Percentiles rank a stretch among this genome's conserved stretches.
These are phyloP conservation scores for Boletus rufocinnamomeus DNA, from an alignment of 768 basidiomycete genomes.

Conservation along the genomic window DNA sequence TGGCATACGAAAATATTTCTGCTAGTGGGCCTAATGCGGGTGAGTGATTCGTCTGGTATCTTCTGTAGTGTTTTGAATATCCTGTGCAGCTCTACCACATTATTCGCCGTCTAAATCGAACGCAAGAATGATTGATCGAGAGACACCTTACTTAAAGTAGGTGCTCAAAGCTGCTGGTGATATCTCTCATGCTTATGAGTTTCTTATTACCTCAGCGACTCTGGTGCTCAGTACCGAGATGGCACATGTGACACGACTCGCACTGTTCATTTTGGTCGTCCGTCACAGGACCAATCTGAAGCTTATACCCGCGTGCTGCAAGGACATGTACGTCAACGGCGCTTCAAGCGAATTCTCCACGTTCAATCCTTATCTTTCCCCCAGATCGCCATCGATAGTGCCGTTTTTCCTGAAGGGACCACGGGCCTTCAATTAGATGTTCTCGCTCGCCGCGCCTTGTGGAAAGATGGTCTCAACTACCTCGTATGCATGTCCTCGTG, in stretches of 20 bases:
- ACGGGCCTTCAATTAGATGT: conserved; percentile 83
- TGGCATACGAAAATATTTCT: conserved; percentile 88
- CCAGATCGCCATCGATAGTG: conserved; percentile 88
- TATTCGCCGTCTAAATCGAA: conserved; percentile 75
- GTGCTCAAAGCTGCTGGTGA: conserved; percentile 28
- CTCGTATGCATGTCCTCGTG: conserved; percentile 46
- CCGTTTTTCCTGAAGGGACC: conserved; percentile 89
- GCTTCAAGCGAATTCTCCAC: conserved; percentile 17
- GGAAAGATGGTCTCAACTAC: conserved; percentile 85
- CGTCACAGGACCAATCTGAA: conserved; percentile 80
- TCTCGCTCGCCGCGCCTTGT: conserved; percentile 84
- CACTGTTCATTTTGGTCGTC: conserved; percentile 85
- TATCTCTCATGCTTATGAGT: conserved; percentile 18
- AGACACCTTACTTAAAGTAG: conserved; percentile 88
- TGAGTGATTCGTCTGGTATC: conserved; percentile 28
- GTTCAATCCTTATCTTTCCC: conserved; percentile 22
- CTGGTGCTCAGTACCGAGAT: conserved; percentile 87
- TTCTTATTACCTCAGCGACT: conserved; percentile 60
- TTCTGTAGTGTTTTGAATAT: conserved; percentile 2
- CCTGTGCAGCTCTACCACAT: conserved; percentile 75
- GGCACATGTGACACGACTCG: conserved; percentile 88
- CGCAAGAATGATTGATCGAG: conserved; percentile 73
- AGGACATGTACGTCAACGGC: conserved; percentile 74
- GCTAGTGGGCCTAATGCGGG: conserved; percentile 88
- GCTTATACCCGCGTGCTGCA: conserved; percentile 95